Base-by-base conservation (phyloP, 192 early-diverging fungal species). In the Podila epigama region DNA sequence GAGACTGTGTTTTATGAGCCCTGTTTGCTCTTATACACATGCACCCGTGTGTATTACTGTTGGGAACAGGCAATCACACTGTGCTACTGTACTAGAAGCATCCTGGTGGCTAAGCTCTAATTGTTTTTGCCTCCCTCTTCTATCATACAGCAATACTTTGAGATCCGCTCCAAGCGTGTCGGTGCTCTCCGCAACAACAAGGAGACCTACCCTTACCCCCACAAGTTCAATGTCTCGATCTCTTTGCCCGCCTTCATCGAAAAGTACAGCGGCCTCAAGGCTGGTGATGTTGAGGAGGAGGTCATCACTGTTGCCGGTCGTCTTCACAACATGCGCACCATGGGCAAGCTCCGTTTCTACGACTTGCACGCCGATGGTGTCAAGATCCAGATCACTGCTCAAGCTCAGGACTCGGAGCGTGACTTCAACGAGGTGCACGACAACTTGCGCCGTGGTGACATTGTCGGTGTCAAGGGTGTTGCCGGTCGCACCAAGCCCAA, bases 161-260 rank as follows among this genome's bases (percentile, higher is more conserved):
- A 99, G 86, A 91, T 97, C 81, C 91, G 97, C 67, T 92, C 89
- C 68, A 92, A 92, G 85, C 86, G 85, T 18, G 87, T 99, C 62
- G 86, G 86, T 60, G 87, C 92, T 87, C 84, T 97, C 66, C 92
- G 96, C 66, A 88, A 88, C 73, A 88, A 87, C 59, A 82, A 92
- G 65, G 85, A 90, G 39, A 94, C 96, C 67, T 92, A 6, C 13
- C 96, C 97, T 53, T 99, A 99, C 79, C 97, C 97, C 55, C 92
- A 99, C 91, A 99, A 99, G 89, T 99, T 97, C 91, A 82, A 96
- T 50, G 96, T 97, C 28, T 83, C 86, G 51, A 87, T 95, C 68
- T 93, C 92, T 13, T 58, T 99, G 63, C 86, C 92, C 40, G 90
- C 86, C 22, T 99, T 94, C 65, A 96, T 97, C 63, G 87, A 89